Base-by-base conservation (phyloP, 2,329 filamentous ascomycete species). In the Epichloe elymi region DNA sequence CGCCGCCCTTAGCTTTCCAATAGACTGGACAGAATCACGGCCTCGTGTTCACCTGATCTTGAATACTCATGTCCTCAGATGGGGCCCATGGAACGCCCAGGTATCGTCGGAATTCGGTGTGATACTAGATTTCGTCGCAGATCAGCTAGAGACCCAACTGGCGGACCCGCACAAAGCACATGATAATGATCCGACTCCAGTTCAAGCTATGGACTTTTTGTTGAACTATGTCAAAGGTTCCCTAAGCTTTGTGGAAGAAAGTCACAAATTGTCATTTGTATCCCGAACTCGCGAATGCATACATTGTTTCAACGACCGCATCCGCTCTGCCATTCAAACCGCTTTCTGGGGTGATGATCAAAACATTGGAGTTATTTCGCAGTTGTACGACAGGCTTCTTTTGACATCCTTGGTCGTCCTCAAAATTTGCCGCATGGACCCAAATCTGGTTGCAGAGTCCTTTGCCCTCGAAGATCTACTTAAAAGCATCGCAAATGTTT, bases 71-170 rank as follows among this genome's bases (percentile, higher is more conserved):
- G 59, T 60, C 0, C 68, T 83, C 5, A 64, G 63, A 51, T 84
- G 81, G 80, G 71, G 70, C 7, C 44, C 56, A 2, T 84, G 81
- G 80, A 67, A 79, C 55, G 74, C 75, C 10, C 70, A 70, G 35
- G 71, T 74, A 2, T 83, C 80, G 1, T 82, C 80, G 3, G 79
- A 84, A 56, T 57, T 83, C 19, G 80, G 80, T 2, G 69, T 83
- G 39, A 63, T 81, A n/a, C 67, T 82, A 52, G 80, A 84, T 61
- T 79, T 73, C 61, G 65, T 83, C 35, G 61, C 67, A 11, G 78
- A 82, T 36, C 67, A 74, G 44, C 52, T 69, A n/a, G 62, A 65
- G 52, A 52, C 46, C 23, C 43, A 17, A 41, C 7, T 54, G 14
- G 26, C 30, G n/a, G n/a, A 17, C 36, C 5, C 48, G 15, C 7